A percentile compares a stretch with the other conserved stretches of the same genome.
Evolutionary conservation across 202 grass and related monocot genomes (phyloP).

Genomic region (Elaeis oleifera): DNA sequence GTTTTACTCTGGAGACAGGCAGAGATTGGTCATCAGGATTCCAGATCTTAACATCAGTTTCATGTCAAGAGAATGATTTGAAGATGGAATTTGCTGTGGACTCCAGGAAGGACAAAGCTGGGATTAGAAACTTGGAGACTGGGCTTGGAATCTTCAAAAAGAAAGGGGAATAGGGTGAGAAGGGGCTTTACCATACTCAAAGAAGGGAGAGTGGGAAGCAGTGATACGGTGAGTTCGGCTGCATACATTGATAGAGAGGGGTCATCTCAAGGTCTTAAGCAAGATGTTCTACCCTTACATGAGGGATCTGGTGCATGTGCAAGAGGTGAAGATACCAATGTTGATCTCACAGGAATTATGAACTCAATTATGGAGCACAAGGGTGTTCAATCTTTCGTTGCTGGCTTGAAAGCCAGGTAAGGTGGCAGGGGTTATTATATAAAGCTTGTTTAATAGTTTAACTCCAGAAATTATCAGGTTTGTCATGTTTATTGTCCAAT

Average conservation of each 20-base stretch:
- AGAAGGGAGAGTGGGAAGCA: conserved; percentile 26
- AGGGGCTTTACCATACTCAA: conserved; percentile 20
- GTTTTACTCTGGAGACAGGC: conserved; percentile 52
- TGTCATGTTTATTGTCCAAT: no score
- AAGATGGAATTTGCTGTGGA: neutral
- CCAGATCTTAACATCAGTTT: conserved; percentile 15
- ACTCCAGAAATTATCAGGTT: no score
- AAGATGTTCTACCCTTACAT: neutral
- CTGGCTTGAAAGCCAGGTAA: conserved; percentile 71
- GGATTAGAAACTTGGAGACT: conserved; percentile 22
- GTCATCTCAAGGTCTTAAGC: conserved; percentile 32
- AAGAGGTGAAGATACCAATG: conserved; percentile 19
- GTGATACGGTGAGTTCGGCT: conserved; percentile 38
- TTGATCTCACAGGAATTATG: conserved; percentile 44
- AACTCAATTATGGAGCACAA: conserved; percentile 53
- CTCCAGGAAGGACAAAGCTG: conserved; percentile 2
- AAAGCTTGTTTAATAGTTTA: no score
- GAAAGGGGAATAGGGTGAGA: conserved; percentile 53
- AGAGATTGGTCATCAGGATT: conserved; percentile 30
- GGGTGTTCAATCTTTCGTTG: conserved; percentile 58
- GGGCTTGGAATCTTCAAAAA: conserved; percentile 63
- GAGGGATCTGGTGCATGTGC: conserved; percentile 16
- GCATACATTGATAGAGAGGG: conserved; percentile 34
- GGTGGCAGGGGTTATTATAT: neutral
- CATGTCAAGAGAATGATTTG: neutral